phyloP scores from a whole-genome alignment of 2,329 filamentous ascomycete genomes.

The Talaromyces sp. region DNA sequence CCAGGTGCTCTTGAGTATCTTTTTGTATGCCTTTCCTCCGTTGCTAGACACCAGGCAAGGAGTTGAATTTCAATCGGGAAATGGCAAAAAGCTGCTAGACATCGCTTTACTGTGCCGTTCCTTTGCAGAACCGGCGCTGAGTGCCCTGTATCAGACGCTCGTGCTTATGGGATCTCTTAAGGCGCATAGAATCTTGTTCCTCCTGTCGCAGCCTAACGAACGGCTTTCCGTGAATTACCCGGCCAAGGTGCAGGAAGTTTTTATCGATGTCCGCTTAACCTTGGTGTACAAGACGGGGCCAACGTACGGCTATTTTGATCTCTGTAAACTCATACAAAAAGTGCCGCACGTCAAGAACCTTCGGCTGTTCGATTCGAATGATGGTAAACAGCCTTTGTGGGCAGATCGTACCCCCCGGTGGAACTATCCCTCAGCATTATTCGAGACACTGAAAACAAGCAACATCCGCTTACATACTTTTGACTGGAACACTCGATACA shows the following conservation, averaged over 20 bases:
- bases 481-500: conserved; percentile 53
- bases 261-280: conserved; percentile 60
- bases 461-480: conserved; percentile 46
- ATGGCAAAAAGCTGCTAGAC: conserved; percentile 57
- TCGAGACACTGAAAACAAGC: conserved; percentile 55
- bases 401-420: conserved; percentile 49
- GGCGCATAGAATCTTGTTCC: conserved; percentile 44
- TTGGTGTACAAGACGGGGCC: conserved; percentile 51
- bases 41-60: conserved; percentile 41
- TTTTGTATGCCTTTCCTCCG: conserved; percentile 60
- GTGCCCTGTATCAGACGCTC: conserved; percentile 65
- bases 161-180: conserved; percentile 54
- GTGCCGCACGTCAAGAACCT: conserved; percentile 65
- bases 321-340: conserved; percentile 55
- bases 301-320: conserved; percentile 50
- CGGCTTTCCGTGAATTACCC: conserved; percentile 58
- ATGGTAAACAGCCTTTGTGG: conserved; percentile 18
- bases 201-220: conserved; percentile 52
- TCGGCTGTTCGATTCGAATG: conserved; percentile 60
- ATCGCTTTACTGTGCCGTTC: conserved; percentile 57
- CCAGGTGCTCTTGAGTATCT: conserved; percentile 63
- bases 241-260: conserved; percentile 64
- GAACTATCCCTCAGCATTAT: conserved; percentile 63
- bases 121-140: conserved; percentile 68
- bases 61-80: conserved; percentile 22